Base-by-base conservation (phyloP, 441 rosid species). In the Populus hybrid region DNA sequence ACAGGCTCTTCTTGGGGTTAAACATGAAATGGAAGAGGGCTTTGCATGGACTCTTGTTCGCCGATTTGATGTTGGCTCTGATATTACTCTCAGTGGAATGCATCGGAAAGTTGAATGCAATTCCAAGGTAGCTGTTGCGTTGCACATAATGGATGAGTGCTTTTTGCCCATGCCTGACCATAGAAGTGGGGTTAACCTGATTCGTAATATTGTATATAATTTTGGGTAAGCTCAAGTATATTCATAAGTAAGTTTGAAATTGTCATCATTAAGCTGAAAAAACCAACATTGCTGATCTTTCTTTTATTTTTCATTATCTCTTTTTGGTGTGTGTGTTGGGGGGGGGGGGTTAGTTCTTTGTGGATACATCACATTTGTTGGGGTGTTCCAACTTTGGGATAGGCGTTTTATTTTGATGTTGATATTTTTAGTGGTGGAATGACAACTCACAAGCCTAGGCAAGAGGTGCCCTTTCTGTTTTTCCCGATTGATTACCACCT, bases 61-160 rank as follows among this genome's bases (percentile, higher is more conserved):
- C 34, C 96, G 97, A 50, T 90, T 76, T 87, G 94, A 88, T 82
- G 77, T 89, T 79, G 81, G 84, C 69, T 53, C 85, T 68, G 93
- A 91, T 82, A 76, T 82, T 85, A 83, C 89, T 79, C 83, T 81
- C 26, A 73, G 36, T 84, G 91, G 88, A 78, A 79, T 84, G 75
- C 76, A 84, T 81, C 84, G 63, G 80, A 88, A 89, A 82, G 84
- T 94, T 69, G 93, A 90, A 79, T 83, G 92, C 88, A 96, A 94
- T 84, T 92, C 98, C 73, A 91, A 90, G 87, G 84, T 91, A 82
- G 98, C 98, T 70, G 98, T 94, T 85, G 98, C 98, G 24, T 85
- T 90, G 73, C 82, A 85, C 69, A 82, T 96, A 73, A 94, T 96
- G 99, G 96, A 96, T 73, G 99, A 94, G 84, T 96, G 99, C 80